Conservation (phyloP, 2,329 filamentous ascomycete species). For the Botrytis cinerea region DNA sequence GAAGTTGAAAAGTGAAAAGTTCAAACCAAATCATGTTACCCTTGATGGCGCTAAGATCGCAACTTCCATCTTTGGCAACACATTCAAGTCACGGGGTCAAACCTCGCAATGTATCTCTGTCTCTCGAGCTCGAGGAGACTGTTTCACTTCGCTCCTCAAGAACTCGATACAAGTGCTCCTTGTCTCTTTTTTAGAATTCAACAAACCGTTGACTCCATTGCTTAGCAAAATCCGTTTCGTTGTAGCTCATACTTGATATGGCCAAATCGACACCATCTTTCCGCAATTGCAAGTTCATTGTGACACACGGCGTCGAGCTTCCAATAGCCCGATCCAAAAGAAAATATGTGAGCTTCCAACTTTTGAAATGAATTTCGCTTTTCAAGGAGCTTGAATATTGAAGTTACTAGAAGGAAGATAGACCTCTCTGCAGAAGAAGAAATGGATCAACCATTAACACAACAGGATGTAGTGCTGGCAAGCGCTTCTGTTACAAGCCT, state of each 20-base stretch:
- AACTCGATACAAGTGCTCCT: neutral
- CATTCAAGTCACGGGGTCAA: too few species aligned
- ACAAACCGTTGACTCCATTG: neutral
- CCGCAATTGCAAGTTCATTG: neutral
- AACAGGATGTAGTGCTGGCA: neutral
- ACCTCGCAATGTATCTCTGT: too few species aligned
- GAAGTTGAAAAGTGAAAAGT: too few species aligned
- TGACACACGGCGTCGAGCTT: neutral
- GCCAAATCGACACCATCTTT: neutral
- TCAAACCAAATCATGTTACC: too few species aligned
- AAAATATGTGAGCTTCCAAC: neutral
- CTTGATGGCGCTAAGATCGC: too few species aligned
- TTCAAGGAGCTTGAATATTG: neutral
- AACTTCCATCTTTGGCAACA: too few species aligned
- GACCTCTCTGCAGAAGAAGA: neutral
- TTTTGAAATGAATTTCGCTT: neutral
- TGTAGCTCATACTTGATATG: neutral
- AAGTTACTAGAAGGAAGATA: neutral
- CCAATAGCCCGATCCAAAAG: fast-evolving
- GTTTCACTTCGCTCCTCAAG: too few species aligned
- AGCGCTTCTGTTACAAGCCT: neutral
- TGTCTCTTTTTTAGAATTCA: fast-evolving
- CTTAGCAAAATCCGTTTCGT: neutral
- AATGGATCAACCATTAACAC: neutral
- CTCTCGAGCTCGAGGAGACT: neutral